phyloP scores from a whole-genome alignment of 305 asterid species.

The Fraxinus baroniana region DNA sequence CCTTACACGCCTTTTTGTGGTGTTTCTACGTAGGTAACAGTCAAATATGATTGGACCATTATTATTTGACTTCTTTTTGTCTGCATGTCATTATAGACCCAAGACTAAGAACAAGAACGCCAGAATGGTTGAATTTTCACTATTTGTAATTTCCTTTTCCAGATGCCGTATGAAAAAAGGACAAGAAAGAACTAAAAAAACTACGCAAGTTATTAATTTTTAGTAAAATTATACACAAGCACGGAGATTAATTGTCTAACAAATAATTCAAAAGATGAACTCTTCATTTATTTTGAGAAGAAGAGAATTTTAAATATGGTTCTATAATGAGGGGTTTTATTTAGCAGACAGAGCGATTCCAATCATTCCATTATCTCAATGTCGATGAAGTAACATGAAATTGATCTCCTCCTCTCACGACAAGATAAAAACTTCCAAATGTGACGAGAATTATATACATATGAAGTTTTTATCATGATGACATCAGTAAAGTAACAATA shows the following conservation, averaged over 20 bases:
- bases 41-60: neutral
- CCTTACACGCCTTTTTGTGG: slow-evolving; percentile 4
- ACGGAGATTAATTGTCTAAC: neutral
- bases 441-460: neutral
- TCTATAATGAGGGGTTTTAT: neutral
- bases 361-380: neutral
- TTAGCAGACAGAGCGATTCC: neutral
- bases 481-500: neutral
- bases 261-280: neutral
- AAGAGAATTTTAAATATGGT: no score
- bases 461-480: no score
- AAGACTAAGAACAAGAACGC: neutral
- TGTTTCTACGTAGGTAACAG: neutral
- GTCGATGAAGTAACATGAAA: neutral
- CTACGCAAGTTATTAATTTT: neutral
- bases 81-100: neutral
- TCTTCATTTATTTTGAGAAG: neutral
- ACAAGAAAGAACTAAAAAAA: neutral
- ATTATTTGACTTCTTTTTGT: neutral
- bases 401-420: neutral
- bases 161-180: no score
- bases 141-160: neutral
- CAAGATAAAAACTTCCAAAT: neutral
- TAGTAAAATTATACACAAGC: neutral
- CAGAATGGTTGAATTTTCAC: neutral